These are phyloP conservation scores for Hanseniaspora opuntiae DNA, from an alignment of 805 yeast genomes.

Conservation along the genomic window DNA sequence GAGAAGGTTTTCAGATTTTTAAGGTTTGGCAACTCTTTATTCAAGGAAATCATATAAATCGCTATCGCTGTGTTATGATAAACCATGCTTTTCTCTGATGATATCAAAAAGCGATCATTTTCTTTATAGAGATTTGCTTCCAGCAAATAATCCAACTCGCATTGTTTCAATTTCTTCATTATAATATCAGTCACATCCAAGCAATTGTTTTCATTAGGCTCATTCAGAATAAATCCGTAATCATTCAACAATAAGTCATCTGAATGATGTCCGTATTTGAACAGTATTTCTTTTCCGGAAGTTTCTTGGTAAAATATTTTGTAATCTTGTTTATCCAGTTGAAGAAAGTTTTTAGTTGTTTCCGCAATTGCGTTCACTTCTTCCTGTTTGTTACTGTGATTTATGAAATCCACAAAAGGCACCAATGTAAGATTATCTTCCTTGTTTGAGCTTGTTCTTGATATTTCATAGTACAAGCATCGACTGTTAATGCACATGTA, in stretches of 20 bases:
- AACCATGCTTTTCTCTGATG: neutral
- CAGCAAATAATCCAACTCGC: neutral
- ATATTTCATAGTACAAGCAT: slow-evolving; percentile 44
- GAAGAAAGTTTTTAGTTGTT: slow-evolving; percentile 22
- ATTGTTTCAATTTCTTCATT: neutral
- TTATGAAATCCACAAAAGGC: slow-evolving; percentile 78
- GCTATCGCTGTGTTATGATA: slow-evolving; percentile 3
- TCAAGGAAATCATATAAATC: neutral
- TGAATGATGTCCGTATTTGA: slow-evolving; percentile 80
- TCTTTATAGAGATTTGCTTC: neutral
- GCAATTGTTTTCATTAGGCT: slow-evolving; percentile 50
- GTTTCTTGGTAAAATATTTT: neutral
- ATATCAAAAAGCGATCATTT: neutral
- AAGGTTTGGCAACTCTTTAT: slow-evolving; percentile 2
- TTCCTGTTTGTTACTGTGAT: slow-evolving; percentile 40
- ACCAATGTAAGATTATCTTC: slow-evolving; percentile 70
- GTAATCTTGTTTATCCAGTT: neutral
- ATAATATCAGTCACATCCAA: slow-evolving; percentile 40
- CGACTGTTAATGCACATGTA: slow-evolving; percentile 88
- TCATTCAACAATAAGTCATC: slow-evolving; percentile 73
- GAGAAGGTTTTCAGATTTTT: neutral
- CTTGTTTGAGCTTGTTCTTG: slow-evolving; percentile 42
- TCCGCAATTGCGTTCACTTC: slow-evolving; percentile 39
- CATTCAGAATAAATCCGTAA: slow-evolving; percentile 59
- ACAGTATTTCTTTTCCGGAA: slow-evolving; percentile 41